phyloP scores from a whole-genome alignment of 805 yeast species.

The Isabelozyma pseudorhagii region DNA sequence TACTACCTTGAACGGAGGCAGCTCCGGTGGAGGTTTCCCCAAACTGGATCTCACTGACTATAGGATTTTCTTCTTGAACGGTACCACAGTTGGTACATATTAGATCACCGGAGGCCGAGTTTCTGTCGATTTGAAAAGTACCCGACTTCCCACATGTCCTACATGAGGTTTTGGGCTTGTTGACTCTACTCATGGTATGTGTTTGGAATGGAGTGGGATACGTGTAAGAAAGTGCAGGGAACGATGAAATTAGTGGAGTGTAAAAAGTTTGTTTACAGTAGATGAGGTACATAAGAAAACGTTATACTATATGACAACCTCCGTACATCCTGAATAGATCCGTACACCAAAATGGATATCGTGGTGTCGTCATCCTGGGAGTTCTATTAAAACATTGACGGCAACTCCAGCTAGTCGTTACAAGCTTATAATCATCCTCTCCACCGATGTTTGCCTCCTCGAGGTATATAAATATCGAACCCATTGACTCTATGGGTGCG shows the following conservation, averaged over 20 bases:
- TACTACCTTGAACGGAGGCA: slow-evolving; percentile 93
- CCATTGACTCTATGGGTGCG: too few relatives aligned
- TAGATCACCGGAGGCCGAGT: slow-evolving; percentile 58
- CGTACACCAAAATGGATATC: neutral
- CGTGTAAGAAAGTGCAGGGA: too few relatives aligned
- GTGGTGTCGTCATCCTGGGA: too few relatives aligned
- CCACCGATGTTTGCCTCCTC: too few relatives aligned
- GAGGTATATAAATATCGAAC: too few relatives aligned
- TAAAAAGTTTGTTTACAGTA: neutral
- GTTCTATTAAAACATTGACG: too few relatives aligned
- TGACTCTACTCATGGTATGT: slow-evolving; percentile 2
- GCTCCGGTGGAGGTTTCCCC: slow-evolving; percentile 93
- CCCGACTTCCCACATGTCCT: slow-evolving; percentile 21
- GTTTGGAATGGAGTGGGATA: neutral
- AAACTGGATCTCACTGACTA: slow-evolving; percentile 92
- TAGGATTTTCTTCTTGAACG: slow-evolving; percentile 88
- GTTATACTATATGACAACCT: too few relatives aligned
- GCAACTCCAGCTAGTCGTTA: too few relatives aligned
- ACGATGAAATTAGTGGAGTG: too few relatives aligned
- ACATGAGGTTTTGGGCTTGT: slow-evolving; percentile 10
- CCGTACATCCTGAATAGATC: neutral
- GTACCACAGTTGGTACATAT: slow-evolving; percentile 83
- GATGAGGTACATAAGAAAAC: neutral
- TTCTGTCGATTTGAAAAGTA: slow-evolving; percentile 18
- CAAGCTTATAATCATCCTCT: too few relatives aligned